A percentile compares a stretch with the other conserved stretches of the same genome.
Conservation (phyloP, 2,329 filamentous ascomycete genomes). For the Ophioceras dolichostomum region DNA sequence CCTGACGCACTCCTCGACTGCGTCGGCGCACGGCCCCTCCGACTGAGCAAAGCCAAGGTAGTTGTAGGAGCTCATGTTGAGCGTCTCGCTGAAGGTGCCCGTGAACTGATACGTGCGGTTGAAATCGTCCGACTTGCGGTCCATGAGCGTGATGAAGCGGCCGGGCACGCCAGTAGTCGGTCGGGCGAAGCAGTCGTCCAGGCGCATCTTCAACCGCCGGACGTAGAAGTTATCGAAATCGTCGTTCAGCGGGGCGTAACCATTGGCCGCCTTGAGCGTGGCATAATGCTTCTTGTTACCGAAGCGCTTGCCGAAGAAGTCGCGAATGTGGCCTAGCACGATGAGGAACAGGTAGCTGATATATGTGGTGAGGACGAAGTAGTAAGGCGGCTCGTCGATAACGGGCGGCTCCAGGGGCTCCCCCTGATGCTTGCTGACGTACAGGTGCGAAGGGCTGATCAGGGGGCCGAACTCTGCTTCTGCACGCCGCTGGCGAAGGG, state of each 20-base stretch:
- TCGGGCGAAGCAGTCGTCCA: constrained; percentile 93
- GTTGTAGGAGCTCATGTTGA: constrained; percentile 99
- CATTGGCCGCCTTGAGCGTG: constrained; percentile 70
- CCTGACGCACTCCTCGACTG: constrained; percentile 72
- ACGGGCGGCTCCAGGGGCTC: constrained; percentile 69
- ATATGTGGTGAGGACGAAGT: constrained; percentile 94
- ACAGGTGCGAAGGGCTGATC: constrained; percentile 67
- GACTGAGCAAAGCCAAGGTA: constrained; percentile 98
- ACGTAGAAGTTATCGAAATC: constrained; percentile 99
- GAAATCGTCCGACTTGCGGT: constrained; percentile 82
- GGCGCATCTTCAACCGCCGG: constrained; percentile 78
- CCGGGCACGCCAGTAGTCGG: constrained; percentile 90
- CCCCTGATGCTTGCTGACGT: constrained; percentile 79
- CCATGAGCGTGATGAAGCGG: constrained; percentile 83
- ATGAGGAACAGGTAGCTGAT: constrained; percentile 96
- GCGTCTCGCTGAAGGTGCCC: constrained; percentile 82
- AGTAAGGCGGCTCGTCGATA: constrained; percentile 93
- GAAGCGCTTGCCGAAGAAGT: constrained; percentile 97
- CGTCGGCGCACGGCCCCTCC: constrained; percentile 89
- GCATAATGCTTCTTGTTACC: constrained; percentile 70
- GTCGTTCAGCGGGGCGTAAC: constrained; percentile 90
- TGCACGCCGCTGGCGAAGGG: constrained; percentile 58
- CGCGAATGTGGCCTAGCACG: constrained; percentile 85
- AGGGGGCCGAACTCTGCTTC: constrained; percentile 90
- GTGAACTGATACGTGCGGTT: constrained; percentile 84